Base-by-base conservation (phyloP, 192 early-diverging fungal species). In the Geosiphon pyriformis region DNA sequence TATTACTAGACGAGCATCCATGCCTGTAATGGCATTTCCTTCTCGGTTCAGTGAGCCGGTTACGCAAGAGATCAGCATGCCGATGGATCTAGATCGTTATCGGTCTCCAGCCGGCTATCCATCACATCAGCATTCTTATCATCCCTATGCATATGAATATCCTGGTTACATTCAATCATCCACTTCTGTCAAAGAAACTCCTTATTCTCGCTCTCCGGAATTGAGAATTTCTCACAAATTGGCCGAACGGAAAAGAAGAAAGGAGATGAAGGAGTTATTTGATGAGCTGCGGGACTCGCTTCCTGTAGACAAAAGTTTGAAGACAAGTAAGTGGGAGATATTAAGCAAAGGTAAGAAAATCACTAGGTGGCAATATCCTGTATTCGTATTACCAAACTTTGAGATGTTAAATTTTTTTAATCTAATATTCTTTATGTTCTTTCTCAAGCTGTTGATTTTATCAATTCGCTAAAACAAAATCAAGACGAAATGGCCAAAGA, bases 261-360 rank as follows among this genome's bases (percentile, higher is more conserved):
- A 86, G 67, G 92, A 94, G 66, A 93, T 94, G 89, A 94, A 94
- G 68, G 88, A 90, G 42, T 76, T 94, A 26, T 94, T 94, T 85
- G 92, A 94, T 75, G 86, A 89, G 49, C 76, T 94, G 20, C 80
- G 89, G 48, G 89, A 86, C 61, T 76, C 83, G 15, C 76, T 94
- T 61, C 91, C 92, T 1, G 79, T 90, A 2, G 90, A 93, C 65
- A 86, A 86, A 50, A 86, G 82, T 31, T 76, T 89, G 27, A 90
- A 92, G 54, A 81, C 91, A 30, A 91, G 89, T 76, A 94, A 94
- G 69, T 93, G 92, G 92, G 92, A 94, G 70, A 87, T 92, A 30
- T 71, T 94, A 42, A 90, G 85, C 57, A 94, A 94, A 88, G 89
- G 89, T 76, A 84, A 82, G 52, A 77, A 74, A 49, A 69, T 78